Evolutionary conservation across 495 filamentous ascomycete genomes (phyloP).

Genomic region (Trichocladium uniseriatum): DNA sequence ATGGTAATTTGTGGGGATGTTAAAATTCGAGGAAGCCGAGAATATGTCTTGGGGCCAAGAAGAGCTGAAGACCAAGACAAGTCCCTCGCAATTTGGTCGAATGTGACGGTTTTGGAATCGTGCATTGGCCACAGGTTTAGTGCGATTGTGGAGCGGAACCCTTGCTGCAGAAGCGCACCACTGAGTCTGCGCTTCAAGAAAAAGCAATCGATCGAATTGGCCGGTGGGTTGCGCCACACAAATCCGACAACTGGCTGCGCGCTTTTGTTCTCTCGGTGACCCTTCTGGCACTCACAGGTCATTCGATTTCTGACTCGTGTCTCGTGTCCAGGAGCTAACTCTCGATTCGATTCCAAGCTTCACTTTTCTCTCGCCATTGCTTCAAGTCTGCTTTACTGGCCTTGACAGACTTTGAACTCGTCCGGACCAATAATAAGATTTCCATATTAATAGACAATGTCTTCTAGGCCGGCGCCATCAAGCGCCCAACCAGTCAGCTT

Average conservation of each 20-base stretch:
- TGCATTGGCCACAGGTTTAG: conserved; percentile 7
- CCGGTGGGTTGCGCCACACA: conserved; percentile 25
- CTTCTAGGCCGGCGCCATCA: neutral
- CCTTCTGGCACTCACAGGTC: no score
- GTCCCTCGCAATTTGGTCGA: neutral
- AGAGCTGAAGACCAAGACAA: neutral
- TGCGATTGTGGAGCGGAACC: neutral
- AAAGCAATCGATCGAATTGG: conserved; percentile 20
- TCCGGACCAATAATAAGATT: no score
- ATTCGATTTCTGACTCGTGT: conserved; percentile 2
- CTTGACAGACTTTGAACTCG: no score
- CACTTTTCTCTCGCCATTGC: no score
- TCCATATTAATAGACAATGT: no score
- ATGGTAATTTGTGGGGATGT: no score
- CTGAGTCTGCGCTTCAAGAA: neutral
- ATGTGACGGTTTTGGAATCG: neutral
- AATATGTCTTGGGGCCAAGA: no score
- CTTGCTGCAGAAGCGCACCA: conserved; percentile 1
- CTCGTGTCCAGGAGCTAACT: no score
- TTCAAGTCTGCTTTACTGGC: no score
- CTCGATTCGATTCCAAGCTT: no score
- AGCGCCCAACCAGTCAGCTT: conserved; percentile 7
- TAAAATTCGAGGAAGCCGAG: no score
- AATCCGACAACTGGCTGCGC: conserved; percentile 17
- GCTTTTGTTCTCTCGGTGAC: neutral